A percentile compares a stretch with the other conserved stretches of the same genome.
phyloP scores from a whole-genome alignment of 805 yeast species.

The Metschnikowia similis region DNA sequence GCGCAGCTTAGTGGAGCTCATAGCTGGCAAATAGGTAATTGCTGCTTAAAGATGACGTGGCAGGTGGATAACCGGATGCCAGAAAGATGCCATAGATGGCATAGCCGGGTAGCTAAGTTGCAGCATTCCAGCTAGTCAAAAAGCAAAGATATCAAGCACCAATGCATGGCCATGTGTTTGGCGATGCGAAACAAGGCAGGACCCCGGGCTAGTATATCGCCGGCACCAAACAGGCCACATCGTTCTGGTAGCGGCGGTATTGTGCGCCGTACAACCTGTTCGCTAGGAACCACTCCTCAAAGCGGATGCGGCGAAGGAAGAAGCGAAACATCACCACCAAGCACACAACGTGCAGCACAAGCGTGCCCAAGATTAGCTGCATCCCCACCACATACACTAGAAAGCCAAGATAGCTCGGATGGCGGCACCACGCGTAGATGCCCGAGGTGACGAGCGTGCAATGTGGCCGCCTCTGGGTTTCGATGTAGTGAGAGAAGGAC shows the following conservation, averaged over 20 bases:
- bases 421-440: conserved; percentile 27
- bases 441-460: conserved; percentile 29
- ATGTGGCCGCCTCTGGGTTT: conserved; percentile 2
- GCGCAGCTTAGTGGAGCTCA: too few species aligned
- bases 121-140: too few species aligned
- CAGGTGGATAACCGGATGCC: too few species aligned
- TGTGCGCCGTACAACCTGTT: conserved; percentile 24
- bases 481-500: conserved; percentile 33
- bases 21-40: too few species aligned
- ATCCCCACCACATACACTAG: conserved; percentile 30
- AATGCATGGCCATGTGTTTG: too few species aligned
- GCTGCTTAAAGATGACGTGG: too few species aligned
- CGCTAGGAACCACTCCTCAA: conserved; percentile 33
- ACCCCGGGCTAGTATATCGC: conserved; percentile 12
- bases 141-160: too few species aligned
- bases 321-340: conserved; percentile 21
- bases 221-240: conserved; percentile 28
- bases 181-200: too few species aligned
- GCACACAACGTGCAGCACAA: conserved; percentile 15
- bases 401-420: conserved; percentile 40
- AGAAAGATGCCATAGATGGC: too few species aligned
- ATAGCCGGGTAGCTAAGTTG: too few species aligned
- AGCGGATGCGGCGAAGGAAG: conserved; percentile 27
- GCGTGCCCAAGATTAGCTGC: conserved; percentile 26
- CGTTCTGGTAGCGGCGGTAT: conserved; percentile 23